phyloP scores from a whole-genome alignment of 352 stramenopile genomes.

The Globisporangium cederbergense region DNA sequence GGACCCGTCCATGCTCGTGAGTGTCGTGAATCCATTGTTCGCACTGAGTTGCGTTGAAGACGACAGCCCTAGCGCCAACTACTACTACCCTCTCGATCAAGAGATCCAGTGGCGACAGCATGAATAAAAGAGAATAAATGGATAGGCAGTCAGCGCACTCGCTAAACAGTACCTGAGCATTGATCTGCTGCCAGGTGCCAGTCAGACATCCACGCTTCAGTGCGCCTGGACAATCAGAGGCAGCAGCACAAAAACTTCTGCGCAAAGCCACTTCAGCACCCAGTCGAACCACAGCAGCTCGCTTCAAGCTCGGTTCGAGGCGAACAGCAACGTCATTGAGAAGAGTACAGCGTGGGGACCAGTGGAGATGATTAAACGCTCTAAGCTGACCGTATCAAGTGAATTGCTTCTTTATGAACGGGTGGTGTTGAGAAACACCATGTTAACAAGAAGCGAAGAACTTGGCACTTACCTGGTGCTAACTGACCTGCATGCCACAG shows the following conservation, averaged over 20 bases:
- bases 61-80: not conserved
- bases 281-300: too few relatives aligned
- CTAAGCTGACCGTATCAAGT: not conserved
- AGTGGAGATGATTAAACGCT: too few relatives aligned
- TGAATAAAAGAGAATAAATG: not conserved
- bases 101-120: conserved; percentile 1
- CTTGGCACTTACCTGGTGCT: not conserved
- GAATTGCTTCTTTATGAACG: conserved; percentile 6
- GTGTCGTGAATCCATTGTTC: not conserved
- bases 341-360: too few relatives aligned
- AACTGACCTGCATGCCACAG: not conserved
- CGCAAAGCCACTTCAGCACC: too few relatives aligned
- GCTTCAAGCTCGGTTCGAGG: too few relatives aligned
- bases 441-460: not conserved
- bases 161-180: too few relatives aligned
- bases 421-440: conserved; percentile 11
- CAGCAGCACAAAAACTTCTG: too few relatives aligned
- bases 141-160: too few relatives aligned
- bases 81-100: conserved; percentile 1
- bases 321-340: too few relatives aligned
- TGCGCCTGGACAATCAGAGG: too few relatives aligned
- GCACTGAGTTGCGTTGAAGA: not conserved
- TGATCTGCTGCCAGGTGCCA: too few relatives aligned
- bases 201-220: too few relatives aligned
- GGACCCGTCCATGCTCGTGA: not conserved